Conservation (phyloP, 2,329 filamentous ascomycete genomes). For the Venturia pyrina region DNA sequence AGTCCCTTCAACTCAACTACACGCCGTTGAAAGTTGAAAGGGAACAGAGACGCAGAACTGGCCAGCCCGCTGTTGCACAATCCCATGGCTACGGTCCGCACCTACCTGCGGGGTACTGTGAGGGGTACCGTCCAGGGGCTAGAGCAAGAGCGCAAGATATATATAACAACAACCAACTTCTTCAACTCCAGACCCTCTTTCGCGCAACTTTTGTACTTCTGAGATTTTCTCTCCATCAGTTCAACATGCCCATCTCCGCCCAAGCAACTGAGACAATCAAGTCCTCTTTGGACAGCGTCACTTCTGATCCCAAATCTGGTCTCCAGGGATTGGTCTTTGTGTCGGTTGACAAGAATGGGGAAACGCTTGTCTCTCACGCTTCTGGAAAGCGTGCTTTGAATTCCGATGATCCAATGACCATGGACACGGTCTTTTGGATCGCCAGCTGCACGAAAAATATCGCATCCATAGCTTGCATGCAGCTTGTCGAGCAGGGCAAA, state of each 20-base stretch:
- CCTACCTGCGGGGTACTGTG: neutral
- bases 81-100: neutral
- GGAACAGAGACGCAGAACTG: neutral
- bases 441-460: constrained; percentile 39
- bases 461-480: constrained; percentile 23
- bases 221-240: neutral
- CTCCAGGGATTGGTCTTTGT: constrained; percentile 39
- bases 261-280: constrained; percentile 26
- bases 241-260: constrained; percentile 15
- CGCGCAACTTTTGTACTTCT: neutral
- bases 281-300: constrained; percentile 27
- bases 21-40: neutral
- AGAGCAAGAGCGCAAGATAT: neutral
- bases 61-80: neutral
- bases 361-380: constrained; percentile 33
- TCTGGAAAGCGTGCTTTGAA: constrained; percentile 32
- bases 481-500: constrained; percentile 28
- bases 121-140: neutral
- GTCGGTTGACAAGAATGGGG: constrained; percentile 38
- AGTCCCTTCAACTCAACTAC: neutral
- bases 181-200: neutral
- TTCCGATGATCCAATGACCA: constrained; percentile 42
- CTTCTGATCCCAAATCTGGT: constrained; percentile 27
- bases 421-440: constrained; percentile 52
- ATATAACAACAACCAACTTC: neutral